Conservation (phyloP, 352 stramenopile species). For the Pythium utonaiense region DNA sequence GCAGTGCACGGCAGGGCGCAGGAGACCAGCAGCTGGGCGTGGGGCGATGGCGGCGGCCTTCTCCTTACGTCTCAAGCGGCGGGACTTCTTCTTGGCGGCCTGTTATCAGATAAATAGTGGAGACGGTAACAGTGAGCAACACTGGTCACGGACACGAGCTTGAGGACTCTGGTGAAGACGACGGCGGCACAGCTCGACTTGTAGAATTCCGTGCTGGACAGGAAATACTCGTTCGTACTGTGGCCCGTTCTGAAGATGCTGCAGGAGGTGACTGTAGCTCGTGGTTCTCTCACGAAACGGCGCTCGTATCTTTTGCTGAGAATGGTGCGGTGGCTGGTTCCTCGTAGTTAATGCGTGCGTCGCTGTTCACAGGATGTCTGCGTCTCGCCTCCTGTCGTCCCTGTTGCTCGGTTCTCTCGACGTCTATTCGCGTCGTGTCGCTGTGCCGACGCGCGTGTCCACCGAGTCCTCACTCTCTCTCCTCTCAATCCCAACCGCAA, state of each 20-base stretch:
- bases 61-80: slow-evolving; percentile 91
- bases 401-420: not conserved
- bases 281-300: too few relatives aligned
- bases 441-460: not conserved
- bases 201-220: too few relatives aligned
- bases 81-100: slow-evolving; percentile 98
- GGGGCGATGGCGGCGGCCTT: slow-evolving; percentile 98
- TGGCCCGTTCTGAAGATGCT: not conserved
- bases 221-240: not conserved
- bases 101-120: slow-evolving; percentile 52
- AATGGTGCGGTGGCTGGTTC: too few relatives aligned
- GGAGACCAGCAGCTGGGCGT: slow-evolving; percentile 92
- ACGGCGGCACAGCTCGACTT: not conserved
- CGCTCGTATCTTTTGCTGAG: too few relatives aligned
- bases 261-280: not conserved
- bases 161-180: not conserved
- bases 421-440: slow-evolving; percentile 2
- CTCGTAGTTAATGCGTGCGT: too few relatives aligned
- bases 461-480: not conserved
- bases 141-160: not conserved
- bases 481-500: too few relatives aligned
- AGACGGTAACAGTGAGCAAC: not conserved
- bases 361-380: too few relatives aligned
- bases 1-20: slow-evolving; percentile 97
- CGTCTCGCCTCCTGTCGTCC: not conserved